Evolutionary conservation across 2,329 filamentous ascomycete species (phyloP).

Genomic region (Fusarium verrucosum): DNA sequence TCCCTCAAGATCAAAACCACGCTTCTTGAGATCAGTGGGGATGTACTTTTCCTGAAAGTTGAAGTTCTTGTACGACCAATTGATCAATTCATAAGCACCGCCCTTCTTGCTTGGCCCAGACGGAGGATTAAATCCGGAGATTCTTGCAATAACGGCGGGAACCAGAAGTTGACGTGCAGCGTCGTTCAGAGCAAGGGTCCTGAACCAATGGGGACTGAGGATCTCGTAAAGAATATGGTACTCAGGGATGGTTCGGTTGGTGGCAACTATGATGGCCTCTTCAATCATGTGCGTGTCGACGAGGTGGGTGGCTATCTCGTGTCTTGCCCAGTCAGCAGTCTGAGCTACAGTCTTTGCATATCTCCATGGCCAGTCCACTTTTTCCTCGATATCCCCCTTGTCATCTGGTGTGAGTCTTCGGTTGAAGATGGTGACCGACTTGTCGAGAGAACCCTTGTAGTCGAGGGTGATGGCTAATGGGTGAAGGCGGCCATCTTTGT

Average conservation of each 20-base stretch:
- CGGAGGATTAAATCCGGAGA: constrained; percentile 13
- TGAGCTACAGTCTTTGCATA: constrained; percentile 34
- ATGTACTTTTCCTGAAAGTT: constrained; percentile 35
- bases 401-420: constrained; percentile 17
- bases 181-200: constrained; percentile 23
- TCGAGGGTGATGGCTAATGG: constrained; percentile 29
- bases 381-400: constrained; percentile 5
- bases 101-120: background rate
- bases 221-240: constrained; percentile 21
- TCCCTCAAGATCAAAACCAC: constrained; percentile 19
- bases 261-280: constrained; percentile 32
- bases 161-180: constrained; percentile 14
- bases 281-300: constrained; percentile 33
- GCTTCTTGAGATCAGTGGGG: constrained; percentile 36
- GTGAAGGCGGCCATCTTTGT: constrained; percentile 26
- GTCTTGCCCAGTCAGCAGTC: constrained; percentile 31
- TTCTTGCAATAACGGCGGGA: constrained; percentile 11
- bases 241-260: constrained; percentile 24
- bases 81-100: background rate
- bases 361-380: constrained; percentile 32
- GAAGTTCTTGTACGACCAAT: constrained; percentile 28
- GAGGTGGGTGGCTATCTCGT: constrained; percentile 27
- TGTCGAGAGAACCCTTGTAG: constrained; percentile 14
- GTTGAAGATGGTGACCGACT: constrained; percentile 30
- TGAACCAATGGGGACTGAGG: constrained; percentile 30